Evolutionary conservation across 1,284 basidiomycete species (phyloP).

Genomic region (Fomitopsis pinicola): DNA sequence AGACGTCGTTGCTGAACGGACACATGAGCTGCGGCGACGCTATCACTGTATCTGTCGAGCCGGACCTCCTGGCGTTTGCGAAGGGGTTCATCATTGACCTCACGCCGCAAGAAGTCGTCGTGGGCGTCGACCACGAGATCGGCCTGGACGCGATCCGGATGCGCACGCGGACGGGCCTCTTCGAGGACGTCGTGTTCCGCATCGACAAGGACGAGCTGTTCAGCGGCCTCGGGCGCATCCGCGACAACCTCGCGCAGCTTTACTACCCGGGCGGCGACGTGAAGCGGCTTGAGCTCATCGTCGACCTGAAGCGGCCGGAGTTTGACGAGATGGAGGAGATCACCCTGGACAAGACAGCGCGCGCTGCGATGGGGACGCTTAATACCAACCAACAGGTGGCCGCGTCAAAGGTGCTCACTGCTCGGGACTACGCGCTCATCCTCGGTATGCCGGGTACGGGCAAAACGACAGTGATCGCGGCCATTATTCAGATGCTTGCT

Average conservation of each 20-base stretch:
- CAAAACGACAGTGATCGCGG: constrained; percentile 93
- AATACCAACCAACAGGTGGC: constrained; percentile 79
- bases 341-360: constrained; percentile 2
- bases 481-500: constrained; percentile 81
- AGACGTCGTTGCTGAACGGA: constrained; percentile 65
- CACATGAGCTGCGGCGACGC: constrained; percentile 80
- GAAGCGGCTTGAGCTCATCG: constrained; percentile 67
- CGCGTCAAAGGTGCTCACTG: constrained; percentile 69
- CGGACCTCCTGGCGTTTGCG: constrained; percentile 77
- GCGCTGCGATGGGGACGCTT: constrained; percentile 32
- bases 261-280: constrained; percentile 78
- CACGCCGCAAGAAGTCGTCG: constrained; percentile 55
- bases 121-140: constrained; percentile 84
- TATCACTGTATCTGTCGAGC: constrained; percentile 82
- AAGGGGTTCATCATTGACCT: constrained; percentile 83
- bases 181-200: constrained; percentile 57
- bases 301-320: constrained; percentile 72
- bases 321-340: constrained; percentile 41
- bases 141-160: constrained; percentile 47
- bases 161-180: constrained; percentile 27
- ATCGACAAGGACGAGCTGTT: constrained; percentile 94
- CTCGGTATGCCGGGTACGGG: constrained; percentile 99
- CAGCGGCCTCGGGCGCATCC: constrained; percentile 82
- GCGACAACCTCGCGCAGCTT: constrained; percentile 86
- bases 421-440: constrained; percentile 88